Conservation (phyloP, 2,329 filamentous ascomycete species). For the Penicillium janthinellum region DNA sequence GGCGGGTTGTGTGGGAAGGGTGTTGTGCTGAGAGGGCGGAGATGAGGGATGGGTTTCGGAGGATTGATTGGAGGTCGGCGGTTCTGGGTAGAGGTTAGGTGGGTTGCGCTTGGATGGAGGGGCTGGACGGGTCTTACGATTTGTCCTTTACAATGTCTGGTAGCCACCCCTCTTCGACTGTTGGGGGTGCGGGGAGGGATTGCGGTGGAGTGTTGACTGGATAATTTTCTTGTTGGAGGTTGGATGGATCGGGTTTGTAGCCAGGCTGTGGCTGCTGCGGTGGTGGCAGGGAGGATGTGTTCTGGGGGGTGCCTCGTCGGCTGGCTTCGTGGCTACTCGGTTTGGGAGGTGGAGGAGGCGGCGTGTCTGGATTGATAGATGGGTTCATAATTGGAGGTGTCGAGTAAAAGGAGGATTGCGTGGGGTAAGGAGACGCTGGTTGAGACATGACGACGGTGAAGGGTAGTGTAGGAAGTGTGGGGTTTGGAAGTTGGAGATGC, state of each 20-base stretch:
- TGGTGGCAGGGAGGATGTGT: slow-evolving; percentile 48
- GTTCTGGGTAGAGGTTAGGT: slow-evolving; percentile 26
- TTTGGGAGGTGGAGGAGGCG: slow-evolving; percentile 72
- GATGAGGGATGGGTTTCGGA: slow-evolving; percentile 69
- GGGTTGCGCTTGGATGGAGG: background rate
- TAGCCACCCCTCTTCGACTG: slow-evolving; percentile 69
- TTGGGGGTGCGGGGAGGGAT: slow-evolving; percentile 34
- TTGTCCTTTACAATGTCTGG: slow-evolving; percentile 77
- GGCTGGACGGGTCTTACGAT: slow-evolving; percentile 61
- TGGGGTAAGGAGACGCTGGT: slow-evolving; percentile 27
- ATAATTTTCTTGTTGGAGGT: slow-evolving; percentile 3
- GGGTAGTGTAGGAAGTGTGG: slow-evolving; percentile 3
- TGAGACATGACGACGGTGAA: slow-evolving; percentile 27
- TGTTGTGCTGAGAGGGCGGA: slow-evolving; percentile 76
- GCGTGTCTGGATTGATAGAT: slow-evolving; percentile 54
- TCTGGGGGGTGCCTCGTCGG: slow-evolving; percentile 65
- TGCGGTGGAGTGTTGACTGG: slow-evolving; percentile 2
- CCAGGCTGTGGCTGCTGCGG: slow-evolving; percentile 42
- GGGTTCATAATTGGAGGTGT: slow-evolving; percentile 25
- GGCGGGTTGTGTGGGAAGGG: slow-evolving; percentile 68
- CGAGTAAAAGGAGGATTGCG: slow-evolving; percentile 29
- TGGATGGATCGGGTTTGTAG: slow-evolving; percentile 27
- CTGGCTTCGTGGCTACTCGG: slow-evolving; percentile 69
- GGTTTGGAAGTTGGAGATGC: slow-evolving; percentile 18
- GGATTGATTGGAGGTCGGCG: slow-evolving; percentile 70